Evolutionary conservation across 2,329 filamentous ascomycete species (phyloP), one percentile per base, ranked within the genome.

Genomic region (Paraphoma sp.): DNA sequence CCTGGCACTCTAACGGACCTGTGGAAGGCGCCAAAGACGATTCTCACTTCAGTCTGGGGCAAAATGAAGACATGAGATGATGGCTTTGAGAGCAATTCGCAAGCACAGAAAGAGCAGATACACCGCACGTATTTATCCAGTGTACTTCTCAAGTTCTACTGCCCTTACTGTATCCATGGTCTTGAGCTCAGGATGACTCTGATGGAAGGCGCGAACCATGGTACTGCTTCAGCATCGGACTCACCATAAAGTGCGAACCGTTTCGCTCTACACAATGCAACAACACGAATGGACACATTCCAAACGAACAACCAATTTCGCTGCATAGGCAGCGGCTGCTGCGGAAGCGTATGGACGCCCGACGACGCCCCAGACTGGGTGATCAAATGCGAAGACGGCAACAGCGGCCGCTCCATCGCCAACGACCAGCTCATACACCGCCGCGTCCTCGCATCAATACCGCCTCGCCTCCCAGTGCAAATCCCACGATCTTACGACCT

Each of bases 361-460:
- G 45, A 48, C 16, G 16, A 42, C 33, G 33, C 33, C 33, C 3
- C 33, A 2, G 8, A 41, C 18, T 17, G 43, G 42, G 53, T 45
- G 38, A 52, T 57, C 23, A 61, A 60, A 44, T 51, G 53, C 45
- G 54, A 61, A 54, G 55, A 54, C 48, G 48, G 57, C 28, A 46
- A 49, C 7, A 51, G 48, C 6, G 45, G 55, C 31, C 54, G 55
- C 29, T 63, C 60, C 14, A 28, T 64, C 17, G 17, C 23, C 1
- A 63, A 64, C 47, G 56, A 63, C 51, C 30, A 60, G n/a, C 28
- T 31, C 28, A 54, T 58, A 45, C 60, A 60, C 38, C 38, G 18
- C 2, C 44, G 46, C 5, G 33, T 60, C 16, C 36, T 63, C 40
- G 40, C n/a, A n/a, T n/a, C n/a, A n/a, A n/a, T n/a, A n/a, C n/a